Evolutionary conservation across 345 rosid species (phyloP).

Genomic region (Anastatica hierochuntica): DNA sequence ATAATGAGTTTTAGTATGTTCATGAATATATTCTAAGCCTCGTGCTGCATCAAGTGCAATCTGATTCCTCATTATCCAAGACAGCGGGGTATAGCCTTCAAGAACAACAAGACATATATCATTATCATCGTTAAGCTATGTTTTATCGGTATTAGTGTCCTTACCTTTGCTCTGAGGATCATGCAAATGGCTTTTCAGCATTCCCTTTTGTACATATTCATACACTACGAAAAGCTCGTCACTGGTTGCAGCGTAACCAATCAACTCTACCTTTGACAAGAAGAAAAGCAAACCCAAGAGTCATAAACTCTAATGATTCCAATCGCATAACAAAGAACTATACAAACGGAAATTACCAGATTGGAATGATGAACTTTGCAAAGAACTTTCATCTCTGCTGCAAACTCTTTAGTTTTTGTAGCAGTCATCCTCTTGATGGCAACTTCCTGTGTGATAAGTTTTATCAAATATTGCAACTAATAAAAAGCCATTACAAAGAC

Average conservation of each 20-base stretch:
- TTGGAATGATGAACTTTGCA: constrained; percentile 95
- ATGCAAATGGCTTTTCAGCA: constrained; percentile 73
- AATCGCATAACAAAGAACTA: background rate
- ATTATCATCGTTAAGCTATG: background rate
- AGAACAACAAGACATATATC: background rate
- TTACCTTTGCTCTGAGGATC: constrained; percentile 88
- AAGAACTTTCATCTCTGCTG: constrained; percentile 90
- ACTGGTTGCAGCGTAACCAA: constrained; percentile 73
- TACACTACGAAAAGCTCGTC: constrained; percentile 82
- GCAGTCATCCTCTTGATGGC: constrained; percentile 89
- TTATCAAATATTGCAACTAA: constrained; percentile 1
- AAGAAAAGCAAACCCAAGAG: constrained; percentile 28
- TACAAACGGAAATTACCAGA: constrained; percentile 46
- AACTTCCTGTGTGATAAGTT: constrained; percentile 59
- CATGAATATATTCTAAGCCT: constrained; percentile 95
- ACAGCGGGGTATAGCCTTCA: constrained; percentile 74
- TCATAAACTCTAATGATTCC: constrained; percentile 18
- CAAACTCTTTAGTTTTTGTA: constrained; percentile 83
- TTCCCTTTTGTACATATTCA: constrained; percentile 88
- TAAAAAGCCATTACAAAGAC: background rate
- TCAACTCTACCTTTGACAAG: constrained; percentile 81
- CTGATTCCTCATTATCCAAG: constrained; percentile 89
- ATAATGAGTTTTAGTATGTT: constrained; percentile 87
- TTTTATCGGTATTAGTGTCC: background rate
- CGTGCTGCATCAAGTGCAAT: constrained; percentile 89